Percentiles rank a stretch among this genome's conserved stretches.
Evolutionary conservation across 305 asterid genomes (phyloP).

Genomic region (Ilex paraguariensis): DNA sequence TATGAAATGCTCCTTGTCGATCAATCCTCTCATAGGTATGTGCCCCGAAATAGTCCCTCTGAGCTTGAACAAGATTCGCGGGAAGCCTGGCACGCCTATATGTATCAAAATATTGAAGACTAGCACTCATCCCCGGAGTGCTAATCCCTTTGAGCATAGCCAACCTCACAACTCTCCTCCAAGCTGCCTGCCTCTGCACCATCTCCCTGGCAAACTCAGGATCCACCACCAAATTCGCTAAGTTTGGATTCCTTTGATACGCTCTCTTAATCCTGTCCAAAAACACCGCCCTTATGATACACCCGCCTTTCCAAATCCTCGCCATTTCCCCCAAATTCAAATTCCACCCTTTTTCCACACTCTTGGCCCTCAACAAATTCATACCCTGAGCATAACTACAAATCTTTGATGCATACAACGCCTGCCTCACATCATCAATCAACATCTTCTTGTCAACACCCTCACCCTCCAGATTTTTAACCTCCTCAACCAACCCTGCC

Average conservation of each 20-base stretch:
- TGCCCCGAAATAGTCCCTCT: background rate
- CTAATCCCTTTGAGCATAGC: background rate
- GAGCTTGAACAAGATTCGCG: slow-evolving; percentile 1
- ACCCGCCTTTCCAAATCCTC: slow-evolving; percentile 5
- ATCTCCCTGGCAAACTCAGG: slow-evolving; percentile 3
- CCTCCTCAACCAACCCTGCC: background rate
- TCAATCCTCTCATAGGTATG: background rate
- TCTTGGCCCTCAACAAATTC: slow-evolving; percentile 1
- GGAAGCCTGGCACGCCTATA: slow-evolving; percentile 3
- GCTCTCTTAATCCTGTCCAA: slow-evolving; percentile 2
- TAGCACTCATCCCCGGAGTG: background rate
- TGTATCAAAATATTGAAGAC: background rate
- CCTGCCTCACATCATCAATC: slow-evolving; percentile 3
- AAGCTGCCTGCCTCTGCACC: slow-evolving; percentile 2
- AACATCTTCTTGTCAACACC: background rate
- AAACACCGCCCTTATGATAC: slow-evolving; percentile 1
- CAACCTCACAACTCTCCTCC: slow-evolving; percentile 1
- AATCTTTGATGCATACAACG: slow-evolving; percentile 1
- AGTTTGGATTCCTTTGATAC: background rate
- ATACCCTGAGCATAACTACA: slow-evolving; percentile 3
- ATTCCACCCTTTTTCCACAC: slow-evolving; percentile 1
- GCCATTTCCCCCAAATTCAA: slow-evolving; percentile 1
- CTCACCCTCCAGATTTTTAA: background rate
- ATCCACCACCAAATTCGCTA: background rate
- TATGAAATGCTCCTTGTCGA: background rate